Percentiles rank a stretch among this genome's conserved stretches.
Conservation (phyloP, 345 rosid genomes). For the Moricandia moricandioides region DNA sequence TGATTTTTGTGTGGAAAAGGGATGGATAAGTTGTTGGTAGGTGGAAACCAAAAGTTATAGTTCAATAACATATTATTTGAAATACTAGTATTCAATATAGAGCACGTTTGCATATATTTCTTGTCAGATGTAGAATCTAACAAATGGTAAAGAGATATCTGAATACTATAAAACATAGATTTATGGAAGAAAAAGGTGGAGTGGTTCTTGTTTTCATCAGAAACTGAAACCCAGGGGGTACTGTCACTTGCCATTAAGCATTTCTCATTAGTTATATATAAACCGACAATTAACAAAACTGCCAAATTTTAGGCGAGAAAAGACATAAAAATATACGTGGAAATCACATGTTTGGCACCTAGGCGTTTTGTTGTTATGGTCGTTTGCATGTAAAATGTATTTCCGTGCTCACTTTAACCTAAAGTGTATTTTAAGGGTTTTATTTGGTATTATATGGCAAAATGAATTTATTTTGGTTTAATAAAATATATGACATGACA, state of each 20-base stretch:
- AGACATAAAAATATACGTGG: conserved; percentile 24
- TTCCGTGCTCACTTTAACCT: not conserved
- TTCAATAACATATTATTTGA: not conserved
- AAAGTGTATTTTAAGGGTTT: not conserved
- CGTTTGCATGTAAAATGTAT: conserved; percentile 36
- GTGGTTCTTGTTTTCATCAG: conserved; percentile 18
- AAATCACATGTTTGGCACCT: conserved; percentile 38
- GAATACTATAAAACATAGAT: not conserved
- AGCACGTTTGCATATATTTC: conserved; percentile 28
- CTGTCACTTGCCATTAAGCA: conserved; percentile 28
- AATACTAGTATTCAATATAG: conserved; percentile 5
- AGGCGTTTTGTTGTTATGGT: conserved; percentile 15
- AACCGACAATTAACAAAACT: conserved; percentile 29
- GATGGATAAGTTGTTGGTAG: not conserved
- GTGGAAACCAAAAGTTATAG: not conserved
- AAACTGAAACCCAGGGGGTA: conserved; percentile 23
- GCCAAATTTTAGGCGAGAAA: conserved; percentile 29
- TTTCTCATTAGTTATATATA: conserved; percentile 10
- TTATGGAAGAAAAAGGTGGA: conserved; percentile 7
- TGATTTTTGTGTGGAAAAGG: not conserved
- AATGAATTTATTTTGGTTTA: not conserved
- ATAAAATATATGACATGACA: conserved; percentile 16
- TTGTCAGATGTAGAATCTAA: conserved; percentile 37
- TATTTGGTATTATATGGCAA: not conserved
- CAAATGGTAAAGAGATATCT: conserved; percentile 25